Evolutionary conservation across 2,329 filamentous ascomycete genomes (phyloP).

Genomic region (Diaporthe amygdali): DNA sequence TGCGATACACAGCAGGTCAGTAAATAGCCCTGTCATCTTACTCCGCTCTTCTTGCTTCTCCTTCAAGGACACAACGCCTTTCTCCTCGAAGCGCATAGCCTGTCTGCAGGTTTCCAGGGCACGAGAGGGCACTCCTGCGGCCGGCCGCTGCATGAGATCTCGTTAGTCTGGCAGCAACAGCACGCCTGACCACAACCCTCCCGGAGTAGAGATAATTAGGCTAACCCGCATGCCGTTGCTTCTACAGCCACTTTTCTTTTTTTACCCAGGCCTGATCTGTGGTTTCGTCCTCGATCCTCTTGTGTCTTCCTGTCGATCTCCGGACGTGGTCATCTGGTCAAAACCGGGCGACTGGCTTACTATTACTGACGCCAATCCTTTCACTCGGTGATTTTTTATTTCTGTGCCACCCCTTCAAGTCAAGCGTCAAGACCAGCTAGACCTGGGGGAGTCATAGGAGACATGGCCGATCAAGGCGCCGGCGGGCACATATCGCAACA

Average conservation of each 20-base stretch:
- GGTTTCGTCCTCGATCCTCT: slow-evolving; percentile 1
- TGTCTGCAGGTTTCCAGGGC: slow-evolving; percentile 1
- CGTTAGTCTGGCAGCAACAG: not conserved
- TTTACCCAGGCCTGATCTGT: not conserved
- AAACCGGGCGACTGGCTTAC: not conserved
- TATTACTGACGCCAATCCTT: not conserved
- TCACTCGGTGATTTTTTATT: not conserved
- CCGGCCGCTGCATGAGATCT: slow-evolving; percentile 14
- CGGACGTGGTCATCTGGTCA: not conserved
- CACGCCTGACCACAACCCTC: not conserved
- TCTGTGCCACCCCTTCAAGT: not conserved
- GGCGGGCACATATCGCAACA: slow-evolving; percentile 45
- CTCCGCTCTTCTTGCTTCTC: slow-evolving; percentile 9
- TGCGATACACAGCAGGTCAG: slow-evolving; percentile 23
- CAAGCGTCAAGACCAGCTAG: slow-evolving; percentile 14
- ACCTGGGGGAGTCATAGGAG: slow-evolving; percentile 25
- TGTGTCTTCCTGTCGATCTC: not conserved
- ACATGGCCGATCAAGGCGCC: slow-evolving; percentile 53
- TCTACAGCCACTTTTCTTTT: slow-evolving; percentile 9
- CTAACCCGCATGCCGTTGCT: slow-evolving; percentile 15
- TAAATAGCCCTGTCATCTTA: slow-evolving; percentile 12
- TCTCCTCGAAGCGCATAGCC: slow-evolving; percentile 4
- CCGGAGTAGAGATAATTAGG: not conserved
- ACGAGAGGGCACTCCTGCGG: slow-evolving; percentile 7
- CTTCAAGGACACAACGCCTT: slow-evolving; percentile 5